Evolutionary conservation across 495 filamentous ascomycete genomes (phyloP), one percentile per base, ranked within the genome.

Genomic region (Penicillium salamii): DNA sequence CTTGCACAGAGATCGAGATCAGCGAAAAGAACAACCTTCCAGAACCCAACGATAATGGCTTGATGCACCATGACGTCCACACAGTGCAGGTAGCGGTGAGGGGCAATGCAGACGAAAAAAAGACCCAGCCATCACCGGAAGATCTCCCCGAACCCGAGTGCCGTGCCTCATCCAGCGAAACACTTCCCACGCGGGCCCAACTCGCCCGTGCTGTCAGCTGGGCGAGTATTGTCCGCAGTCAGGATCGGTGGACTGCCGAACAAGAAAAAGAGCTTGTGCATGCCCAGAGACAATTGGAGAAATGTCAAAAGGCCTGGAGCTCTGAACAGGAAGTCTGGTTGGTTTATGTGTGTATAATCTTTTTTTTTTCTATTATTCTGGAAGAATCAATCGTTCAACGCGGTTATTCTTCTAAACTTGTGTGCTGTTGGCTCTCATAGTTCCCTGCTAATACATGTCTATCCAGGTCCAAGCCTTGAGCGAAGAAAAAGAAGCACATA

Each of bases 251-350:
- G 70, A 69, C 68, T 9, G 49, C 17, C 1, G 61, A 68, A 21
- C 70, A 70, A 35, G 70, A 74, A 35, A 49, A 48, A 2, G 57
- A 69, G 39, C 56, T 74, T 40, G 37, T 48, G 5, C 54, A 55
- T 46, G 70, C 70, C 1, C 42, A 59, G 43, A 53, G 48, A 12
- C 57, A 74, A 37, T 44, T 74, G 32, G 62, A 55, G 26, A 44
- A 63, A 33, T 74, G 70, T 53, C 70, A 74, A 42, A 74, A 66
- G 42, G 68, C 70, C 4, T 74, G 70, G 70, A 71, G 67, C 43
- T 74, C 70, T 2, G 68, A 74, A 44, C 70, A 74, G 44, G 70
- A 74, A 35, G 14, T 74, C 2, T 74, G 70, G 70, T 39, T 74
- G 41, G 45, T 54, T 17, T 58, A 64, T 69, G 70, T 74, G 63